A percentile compares a stretch with the other conserved stretches of the same genome.
Evolutionary conservation across 768 basidiomycete species (phyloP).

Genomic region (Mycena rosella): DNA sequence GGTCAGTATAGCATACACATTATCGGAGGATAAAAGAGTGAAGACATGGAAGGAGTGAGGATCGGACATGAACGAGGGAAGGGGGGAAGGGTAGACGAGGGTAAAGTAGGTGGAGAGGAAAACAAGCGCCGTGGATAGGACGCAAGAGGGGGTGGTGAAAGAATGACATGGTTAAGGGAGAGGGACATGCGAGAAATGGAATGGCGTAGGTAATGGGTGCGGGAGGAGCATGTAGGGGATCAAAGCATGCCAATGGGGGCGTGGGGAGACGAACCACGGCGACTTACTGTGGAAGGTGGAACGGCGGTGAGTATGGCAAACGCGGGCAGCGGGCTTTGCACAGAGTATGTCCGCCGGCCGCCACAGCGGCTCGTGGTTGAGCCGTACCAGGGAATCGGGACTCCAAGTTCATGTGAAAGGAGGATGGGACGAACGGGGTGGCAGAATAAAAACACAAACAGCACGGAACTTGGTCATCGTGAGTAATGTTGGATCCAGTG

Average conservation of each 20-base stretch:
- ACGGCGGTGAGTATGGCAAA: constrained; percentile 8
- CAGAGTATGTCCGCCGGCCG: no score
- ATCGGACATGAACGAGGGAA: not conserved
- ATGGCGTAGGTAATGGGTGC: constrained; percentile 8
- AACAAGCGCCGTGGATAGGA: constrained; percentile 2
- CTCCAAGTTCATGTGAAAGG: no score
- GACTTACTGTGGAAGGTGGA: constrained; percentile 10
- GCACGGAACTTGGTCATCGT: no score
- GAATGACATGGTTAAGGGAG: constrained; percentile 6
- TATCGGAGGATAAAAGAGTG: constrained; percentile 6
- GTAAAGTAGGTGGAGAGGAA: constrained; percentile 4
- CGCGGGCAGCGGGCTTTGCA: constrained; percentile 1
- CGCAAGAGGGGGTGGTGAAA: not conserved
- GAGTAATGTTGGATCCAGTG: no score
- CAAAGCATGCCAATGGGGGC: constrained; percentile 4
- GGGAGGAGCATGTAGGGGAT: not conserved
- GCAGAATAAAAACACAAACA: no score
- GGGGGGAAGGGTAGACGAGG: not conserved
- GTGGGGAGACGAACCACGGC: not conserved
- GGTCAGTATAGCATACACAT: constrained; percentile 1
- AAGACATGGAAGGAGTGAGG: not conserved
- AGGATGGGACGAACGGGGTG: no score
- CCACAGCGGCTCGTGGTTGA: no score
- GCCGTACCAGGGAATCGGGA: no score
- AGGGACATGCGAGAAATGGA: constrained; percentile 9